phyloP scores from a whole-genome alignment of 148 eudicot genomes.

The Diospyros kaki region DNA sequence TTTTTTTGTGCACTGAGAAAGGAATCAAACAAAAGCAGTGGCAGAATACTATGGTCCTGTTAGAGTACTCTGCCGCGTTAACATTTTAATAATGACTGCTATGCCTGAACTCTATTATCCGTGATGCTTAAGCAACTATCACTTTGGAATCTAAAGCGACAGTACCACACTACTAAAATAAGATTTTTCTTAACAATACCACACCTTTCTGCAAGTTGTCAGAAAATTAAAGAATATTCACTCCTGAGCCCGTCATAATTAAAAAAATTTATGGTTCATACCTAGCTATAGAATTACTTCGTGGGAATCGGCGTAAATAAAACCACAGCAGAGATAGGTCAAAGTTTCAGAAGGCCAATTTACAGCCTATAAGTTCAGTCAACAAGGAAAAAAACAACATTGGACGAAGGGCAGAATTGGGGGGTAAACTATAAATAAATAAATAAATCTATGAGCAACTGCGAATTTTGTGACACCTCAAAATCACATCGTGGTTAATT shows the following conservation, averaged over 20 bases:
- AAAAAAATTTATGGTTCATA: no score
- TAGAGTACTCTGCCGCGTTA: not conserved
- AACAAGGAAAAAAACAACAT: not conserved
- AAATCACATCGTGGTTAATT: not conserved
- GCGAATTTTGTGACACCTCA: not conserved
- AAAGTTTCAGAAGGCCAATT: not conserved
- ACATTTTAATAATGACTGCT: not conserved
- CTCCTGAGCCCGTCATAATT: not conserved
- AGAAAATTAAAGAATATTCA: not conserved
- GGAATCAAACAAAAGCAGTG: not conserved
- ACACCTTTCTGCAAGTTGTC: conserved; percentile 1
- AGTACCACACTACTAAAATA: not conserved
- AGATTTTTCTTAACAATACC: not conserved
- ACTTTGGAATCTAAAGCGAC: conserved; percentile 7
- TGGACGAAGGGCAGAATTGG: not conserved
- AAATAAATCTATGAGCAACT: not conserved
- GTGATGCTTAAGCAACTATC: conserved; percentile 6
- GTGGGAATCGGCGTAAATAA: no score
- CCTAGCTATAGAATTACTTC: no score
- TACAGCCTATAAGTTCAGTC: not conserved
- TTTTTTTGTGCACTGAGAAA: not conserved
- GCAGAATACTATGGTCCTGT: conserved; percentile 6
- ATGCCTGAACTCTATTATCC: not conserved
- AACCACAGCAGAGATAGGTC: not conserved
- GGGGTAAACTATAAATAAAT: not conserved